Percentiles rank a stretch among this genome's conserved stretches.
These are phyloP conservation scores for Huntiella omanensis DNA, from an alignment of 2,329 filamentous ascomycete species.

Conservation along the genomic window DNA sequence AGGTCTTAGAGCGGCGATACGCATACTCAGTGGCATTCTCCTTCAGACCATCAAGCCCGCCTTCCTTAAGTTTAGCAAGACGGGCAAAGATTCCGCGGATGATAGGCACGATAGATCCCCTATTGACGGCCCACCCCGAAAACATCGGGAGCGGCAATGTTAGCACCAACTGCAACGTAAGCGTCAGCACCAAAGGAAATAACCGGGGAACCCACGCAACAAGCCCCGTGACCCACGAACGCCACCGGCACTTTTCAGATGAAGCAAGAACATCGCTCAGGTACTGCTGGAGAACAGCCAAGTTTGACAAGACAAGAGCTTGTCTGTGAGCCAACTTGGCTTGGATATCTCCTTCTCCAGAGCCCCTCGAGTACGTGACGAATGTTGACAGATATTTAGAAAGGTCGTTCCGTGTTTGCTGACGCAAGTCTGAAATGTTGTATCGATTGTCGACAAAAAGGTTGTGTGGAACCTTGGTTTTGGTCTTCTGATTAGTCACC, in stretches of 20 bases:
- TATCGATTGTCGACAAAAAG: slow-evolving; percentile 1
- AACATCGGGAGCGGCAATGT: slow-evolving; percentile 7
- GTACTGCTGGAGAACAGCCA: slow-evolving; percentile 6
- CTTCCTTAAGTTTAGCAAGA: neutral
- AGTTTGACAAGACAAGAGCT: neutral
- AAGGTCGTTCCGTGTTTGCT: slow-evolving; percentile 1
- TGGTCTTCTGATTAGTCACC: too few relatives aligned
- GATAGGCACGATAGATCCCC: slow-evolving; percentile 10
- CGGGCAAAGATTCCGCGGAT: slow-evolving; percentile 9
- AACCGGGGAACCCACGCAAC: slow-evolving; percentile 11
- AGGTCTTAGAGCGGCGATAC: slow-evolving; percentile 29
- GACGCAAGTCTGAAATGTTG: slow-evolving; percentile 3
- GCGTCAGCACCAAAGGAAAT: slow-evolving; percentile 10
- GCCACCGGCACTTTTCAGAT: slow-evolving; percentile 11
- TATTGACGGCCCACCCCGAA: slow-evolving; percentile 1
- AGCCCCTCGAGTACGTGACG: neutral
- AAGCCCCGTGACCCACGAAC: slow-evolving; percentile 10
- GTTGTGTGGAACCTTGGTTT: neutral
- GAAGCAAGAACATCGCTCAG: slow-evolving; percentile 6
- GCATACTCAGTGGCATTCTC: slow-evolving; percentile 38
- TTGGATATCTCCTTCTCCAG: slow-evolving; percentile 1
- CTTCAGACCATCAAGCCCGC: neutral
- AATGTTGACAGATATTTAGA: slow-evolving; percentile 1
- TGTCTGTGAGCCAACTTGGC: slow-evolving; percentile 1
- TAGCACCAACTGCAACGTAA: slow-evolving; percentile 11